phyloP scores from a whole-genome alignment of 768 basidiomycete species.

The Serendipita vermifera region DNA sequence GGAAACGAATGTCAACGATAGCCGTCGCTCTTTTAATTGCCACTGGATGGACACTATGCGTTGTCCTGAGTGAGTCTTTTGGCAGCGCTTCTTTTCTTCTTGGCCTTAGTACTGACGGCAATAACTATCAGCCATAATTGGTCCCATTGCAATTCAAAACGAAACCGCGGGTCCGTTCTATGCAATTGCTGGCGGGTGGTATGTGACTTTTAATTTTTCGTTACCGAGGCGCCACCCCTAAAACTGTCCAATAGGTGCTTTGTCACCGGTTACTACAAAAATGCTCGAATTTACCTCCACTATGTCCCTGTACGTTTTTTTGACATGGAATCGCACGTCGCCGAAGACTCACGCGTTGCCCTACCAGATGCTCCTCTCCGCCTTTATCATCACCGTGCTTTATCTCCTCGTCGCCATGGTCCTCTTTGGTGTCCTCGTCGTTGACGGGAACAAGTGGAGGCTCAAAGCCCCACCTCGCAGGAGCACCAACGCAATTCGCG shows the following conservation, averaged over 20 bases:
- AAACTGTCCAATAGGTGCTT: constrained; percentile 6
- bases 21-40: constrained; percentile 2
- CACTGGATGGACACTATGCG: neutral
- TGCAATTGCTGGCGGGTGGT: neutral
- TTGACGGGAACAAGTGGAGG: neutral
- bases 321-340: neutral
- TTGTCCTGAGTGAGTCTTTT: neutral
- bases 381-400: constrained; percentile 3
- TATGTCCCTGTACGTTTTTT: constrained; percentile 8
- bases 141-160: neutral
- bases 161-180: neutral
- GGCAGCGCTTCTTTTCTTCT: too few species aligned
- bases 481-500: neutral
- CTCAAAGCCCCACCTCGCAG: constrained; percentile 1
- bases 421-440: constrained; percentile 1
- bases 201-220: neutral
- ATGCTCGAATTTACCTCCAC: constrained; percentile 8
- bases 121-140: neutral
- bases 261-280: neutral
- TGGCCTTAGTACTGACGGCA: too few species aligned
- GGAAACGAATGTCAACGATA: constrained; percentile 7
- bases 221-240: neutral
- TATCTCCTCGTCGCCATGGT: constrained; percentile 9
- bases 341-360: neutral
- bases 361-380: constrained; percentile 1